phyloP scores from a whole-genome alignment of 495 filamentous ascomycete genomes.

The Penicillium maclennaniae region DNA sequence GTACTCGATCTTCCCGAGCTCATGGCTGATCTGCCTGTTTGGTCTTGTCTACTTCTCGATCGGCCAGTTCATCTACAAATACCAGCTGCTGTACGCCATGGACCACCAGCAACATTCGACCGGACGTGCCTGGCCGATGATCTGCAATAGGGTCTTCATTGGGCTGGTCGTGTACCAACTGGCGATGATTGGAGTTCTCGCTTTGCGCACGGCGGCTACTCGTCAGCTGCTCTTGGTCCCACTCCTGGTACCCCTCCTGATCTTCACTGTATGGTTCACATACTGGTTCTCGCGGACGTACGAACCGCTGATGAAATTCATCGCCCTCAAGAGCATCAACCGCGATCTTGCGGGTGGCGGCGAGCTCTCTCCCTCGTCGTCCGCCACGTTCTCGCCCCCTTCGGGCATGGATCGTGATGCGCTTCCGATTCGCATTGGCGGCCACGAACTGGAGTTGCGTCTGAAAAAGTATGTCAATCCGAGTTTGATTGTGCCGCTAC shows the following conservation, averaged over 20 bases:
- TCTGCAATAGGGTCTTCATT: constrained; percentile 81
- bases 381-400: constrained; percentile 38
- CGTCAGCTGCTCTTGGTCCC: constrained; percentile 70
- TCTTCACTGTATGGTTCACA: constrained; percentile 78
- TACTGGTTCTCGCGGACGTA: constrained; percentile 72
- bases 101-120: constrained; percentile 95
- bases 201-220: constrained; percentile 65
- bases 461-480: constrained; percentile 48
- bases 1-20: constrained; percentile 83
- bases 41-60: constrained; percentile 85
- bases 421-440: constrained; percentile 37
- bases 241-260: constrained; percentile 71
- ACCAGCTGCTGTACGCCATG: constrained; percentile 97
- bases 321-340: constrained; percentile 80
- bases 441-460: constrained; percentile 37
- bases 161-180: constrained; percentile 85
- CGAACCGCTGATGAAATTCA: constrained; percentile 84
- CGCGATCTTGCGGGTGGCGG: constrained; percentile 41
- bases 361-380: constrained; percentile 36
- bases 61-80: constrained; percentile 95
- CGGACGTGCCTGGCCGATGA: constrained; percentile 90
- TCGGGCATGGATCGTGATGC: constrained; percentile 45
- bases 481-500: constrained; percentile 42
- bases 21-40: constrained; percentile 75
- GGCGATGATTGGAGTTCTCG: constrained; percentile 83